phyloP scores from a whole-genome alignment of 768 basidiomycete genomes.

The Kwoniella bestiolae region DNA sequence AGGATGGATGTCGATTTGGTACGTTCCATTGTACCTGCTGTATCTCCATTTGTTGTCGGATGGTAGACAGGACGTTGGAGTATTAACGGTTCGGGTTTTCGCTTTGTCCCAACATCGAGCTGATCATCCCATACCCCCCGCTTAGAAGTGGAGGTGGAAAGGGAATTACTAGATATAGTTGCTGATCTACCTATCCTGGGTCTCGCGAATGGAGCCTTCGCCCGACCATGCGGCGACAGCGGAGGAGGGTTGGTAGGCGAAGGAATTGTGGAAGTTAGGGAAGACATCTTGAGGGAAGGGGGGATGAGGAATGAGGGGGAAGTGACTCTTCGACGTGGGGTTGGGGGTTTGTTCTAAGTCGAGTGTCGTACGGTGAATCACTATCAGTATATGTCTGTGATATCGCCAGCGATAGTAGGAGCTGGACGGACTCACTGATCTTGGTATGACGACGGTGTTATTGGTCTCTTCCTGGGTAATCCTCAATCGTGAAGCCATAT shows the following conservation, averaged over 20 bases:
- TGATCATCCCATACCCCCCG: neutral
- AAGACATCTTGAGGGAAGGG: constrained; percentile 7
- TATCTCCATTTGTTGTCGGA: neutral
- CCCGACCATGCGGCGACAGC: neutral
- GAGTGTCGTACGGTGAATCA: neutral
- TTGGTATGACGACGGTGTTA: too few relatives aligned
- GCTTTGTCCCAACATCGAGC: neutral
- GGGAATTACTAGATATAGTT: neutral
- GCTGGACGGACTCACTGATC: too few relatives aligned
- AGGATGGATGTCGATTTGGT: neutral
- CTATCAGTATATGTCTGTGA: too few relatives aligned
- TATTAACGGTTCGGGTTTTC: constrained; percentile 7
- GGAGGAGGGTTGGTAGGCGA: constrained; percentile 6
- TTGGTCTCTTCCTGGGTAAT: too few relatives aligned
- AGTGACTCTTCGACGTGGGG: neutral
- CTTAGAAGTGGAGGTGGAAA: neutral
- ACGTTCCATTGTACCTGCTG: neutral
- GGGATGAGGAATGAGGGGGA: constrained; percentile 12
- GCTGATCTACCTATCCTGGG: constrained; percentile 9
- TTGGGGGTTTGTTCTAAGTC: neutral
- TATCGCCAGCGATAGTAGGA: too few relatives aligned
- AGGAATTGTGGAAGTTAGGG: neutral
- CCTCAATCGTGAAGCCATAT: too few relatives aligned
- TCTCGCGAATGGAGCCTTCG: neutral
- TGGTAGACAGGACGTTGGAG: neutral